Evolutionary conservation across 129 eudicot genomes (phyloP).

Genomic region (Tanacetum coccineum): DNA sequence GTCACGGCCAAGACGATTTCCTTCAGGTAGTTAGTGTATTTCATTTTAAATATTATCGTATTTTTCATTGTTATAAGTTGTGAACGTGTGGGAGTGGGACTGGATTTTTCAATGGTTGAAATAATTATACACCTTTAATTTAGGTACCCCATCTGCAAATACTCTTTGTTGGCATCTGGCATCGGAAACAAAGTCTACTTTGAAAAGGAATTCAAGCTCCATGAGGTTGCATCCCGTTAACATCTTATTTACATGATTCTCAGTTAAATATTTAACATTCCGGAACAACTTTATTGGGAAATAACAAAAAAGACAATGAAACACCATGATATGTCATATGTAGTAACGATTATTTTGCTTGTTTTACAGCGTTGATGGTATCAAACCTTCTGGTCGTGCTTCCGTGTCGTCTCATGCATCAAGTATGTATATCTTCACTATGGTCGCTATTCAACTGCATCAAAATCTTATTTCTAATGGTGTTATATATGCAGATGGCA

Average conservation of each 20-base stretch:
- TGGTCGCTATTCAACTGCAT: not conserved
- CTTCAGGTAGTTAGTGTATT: slow-evolving; percentile 55
- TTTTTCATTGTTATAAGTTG: not conserved
- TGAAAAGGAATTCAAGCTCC: slow-evolving; percentile 48
- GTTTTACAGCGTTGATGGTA: slow-evolving; percentile 53
- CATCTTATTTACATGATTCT: slow-evolving; percentile 5
- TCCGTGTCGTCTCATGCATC: slow-evolving; percentile 31
- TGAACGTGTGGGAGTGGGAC: not conserved
- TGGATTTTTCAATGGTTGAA: no score
- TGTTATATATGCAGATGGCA: slow-evolving; percentile 35
- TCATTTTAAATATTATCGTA: slow-evolving; percentile 4
- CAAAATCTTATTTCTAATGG: slow-evolving; percentile 8
- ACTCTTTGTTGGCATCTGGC: slow-evolving; percentile 97
- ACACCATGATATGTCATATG: no score
- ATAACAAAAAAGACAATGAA: slow-evolving; percentile 20
- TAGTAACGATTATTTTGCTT: slow-evolving; percentile 2
- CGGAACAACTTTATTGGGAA: not conserved
- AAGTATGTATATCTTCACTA: slow-evolving; percentile 23
- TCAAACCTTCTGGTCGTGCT: slow-evolving; percentile 41
- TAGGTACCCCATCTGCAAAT: slow-evolving; percentile 75
- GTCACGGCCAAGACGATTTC: slow-evolving; percentile 48
- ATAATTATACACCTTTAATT: slow-evolving; percentile 8
- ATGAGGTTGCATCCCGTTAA: slow-evolving; percentile 21
- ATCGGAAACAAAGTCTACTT: slow-evolving; percentile 69
- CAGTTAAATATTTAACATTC: not conserved